Conservation (phyloP, 1,284 basidiomycete species). For the Phylloporus sp. region DNA sequence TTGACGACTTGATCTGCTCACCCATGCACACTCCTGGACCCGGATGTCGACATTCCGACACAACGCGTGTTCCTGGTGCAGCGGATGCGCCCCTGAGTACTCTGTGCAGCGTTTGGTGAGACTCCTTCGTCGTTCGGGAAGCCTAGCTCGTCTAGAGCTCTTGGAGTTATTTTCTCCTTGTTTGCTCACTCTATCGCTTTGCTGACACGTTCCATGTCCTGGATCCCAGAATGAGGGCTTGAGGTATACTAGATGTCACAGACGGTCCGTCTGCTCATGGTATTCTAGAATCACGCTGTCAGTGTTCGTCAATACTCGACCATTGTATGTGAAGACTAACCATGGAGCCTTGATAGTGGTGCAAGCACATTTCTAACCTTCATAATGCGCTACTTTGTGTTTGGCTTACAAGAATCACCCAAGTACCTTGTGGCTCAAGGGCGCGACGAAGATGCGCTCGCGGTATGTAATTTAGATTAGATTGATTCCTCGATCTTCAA, state of each 20-base stretch:
- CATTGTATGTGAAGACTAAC: constrained; percentile 8
- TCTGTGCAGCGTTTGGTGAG: no score
- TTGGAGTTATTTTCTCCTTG: no score
- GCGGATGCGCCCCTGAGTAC: no score
- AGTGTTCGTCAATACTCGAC: constrained; percentile 24
- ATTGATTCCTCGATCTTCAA: constrained; percentile 35
- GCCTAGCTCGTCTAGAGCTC: no score
- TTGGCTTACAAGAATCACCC: constrained; percentile 63
- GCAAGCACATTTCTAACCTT: constrained; percentile 56
- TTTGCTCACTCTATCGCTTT: no score
- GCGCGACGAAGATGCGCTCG: constrained; percentile 63
- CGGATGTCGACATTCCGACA: no score
- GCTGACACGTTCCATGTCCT: constrained; percentile 42
- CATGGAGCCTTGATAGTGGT: constrained; percentile 42
- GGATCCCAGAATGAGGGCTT: constrained; percentile 64
- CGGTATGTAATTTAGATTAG: constrained; percentile 37
- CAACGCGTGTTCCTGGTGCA: no score
- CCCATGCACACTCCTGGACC: no score
- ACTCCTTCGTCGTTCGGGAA: no score
- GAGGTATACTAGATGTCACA: constrained; percentile 54
- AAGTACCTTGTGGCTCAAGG: constrained; percentile 67
- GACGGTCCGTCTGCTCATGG: constrained; percentile 9
- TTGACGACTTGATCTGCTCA: no score
- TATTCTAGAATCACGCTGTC: constrained; percentile 48
- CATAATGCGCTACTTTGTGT: constrained; percentile 53